Evolutionary conservation across 2,329 filamentous ascomycete genomes (phyloP), one percentile per base, ranked within the genome.

Genomic region (Cylindrodendrum hubeiense): DNA sequence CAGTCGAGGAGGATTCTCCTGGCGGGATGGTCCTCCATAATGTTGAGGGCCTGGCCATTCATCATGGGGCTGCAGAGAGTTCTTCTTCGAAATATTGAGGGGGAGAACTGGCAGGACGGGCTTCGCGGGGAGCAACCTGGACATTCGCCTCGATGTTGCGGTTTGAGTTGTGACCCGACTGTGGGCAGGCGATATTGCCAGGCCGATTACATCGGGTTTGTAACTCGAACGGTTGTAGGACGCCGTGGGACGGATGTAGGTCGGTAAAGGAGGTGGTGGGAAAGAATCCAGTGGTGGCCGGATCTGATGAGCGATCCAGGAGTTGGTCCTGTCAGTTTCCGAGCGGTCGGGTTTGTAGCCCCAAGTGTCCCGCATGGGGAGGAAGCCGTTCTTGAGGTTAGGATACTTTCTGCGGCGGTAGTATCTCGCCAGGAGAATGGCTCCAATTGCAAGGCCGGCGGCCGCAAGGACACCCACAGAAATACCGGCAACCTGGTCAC

Each of bases 401-500:
- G 71, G 77, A 54, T 80, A 80, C 21, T 77, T 80, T 71, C 76
- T 80, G 53, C 78, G 79, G n/a, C 85, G 82, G 62, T 74, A 75
- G 47, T 70, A 71, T 49, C 84, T 79, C 4, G 81, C 80, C 15
- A 86, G 59, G 8, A 87, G 69, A 24, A 89, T 82, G 13, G 86
- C 73, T 5, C 80, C 81, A 28, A 88, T 71, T 6, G 82, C 85
- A 19, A 90, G 69, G 5, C 83, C 76, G 4, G 84, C 78, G 2
- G 83, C 84, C 5, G 84, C 85, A 5, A 83, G 81, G 12, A 84
- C 80, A 6, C 87, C 90, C 4, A 89, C 80, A 1, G 84, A 80
- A 63, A 92, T 89, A 7, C 89, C 90, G 19, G 83, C 84, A 50
- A 91, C 83, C 66, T 89, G 86, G 4, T 78, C 78, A 7, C 79